A percentile compares a stretch with the other conserved stretches of the same genome.
These are phyloP conservation scores for Fusarium devonianum DNA, from an alignment of 2,329 filamentous ascomycete species.

Conservation along the genomic window DNA sequence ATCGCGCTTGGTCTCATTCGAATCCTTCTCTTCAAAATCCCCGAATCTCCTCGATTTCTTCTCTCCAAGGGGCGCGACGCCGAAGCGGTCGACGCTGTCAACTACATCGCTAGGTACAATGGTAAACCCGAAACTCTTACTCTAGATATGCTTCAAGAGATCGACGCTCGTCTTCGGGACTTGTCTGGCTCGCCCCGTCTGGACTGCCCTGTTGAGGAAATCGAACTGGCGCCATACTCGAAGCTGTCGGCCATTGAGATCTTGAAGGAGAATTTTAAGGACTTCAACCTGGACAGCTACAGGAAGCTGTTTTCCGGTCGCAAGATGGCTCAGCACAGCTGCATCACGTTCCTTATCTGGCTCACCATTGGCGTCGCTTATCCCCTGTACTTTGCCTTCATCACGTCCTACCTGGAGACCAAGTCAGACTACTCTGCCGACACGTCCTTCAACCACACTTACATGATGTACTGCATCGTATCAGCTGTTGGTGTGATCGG, in stretches of 20 bases:
- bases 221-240: no score
- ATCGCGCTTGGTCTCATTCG: conserved; percentile 48
- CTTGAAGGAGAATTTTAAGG: not conserved
- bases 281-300: conserved; percentile 53
- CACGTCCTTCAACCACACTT: not conserved
- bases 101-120: conserved; percentile 47
- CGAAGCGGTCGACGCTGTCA: conserved; percentile 52
- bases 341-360: conserved; percentile 62
- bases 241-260: not conserved
- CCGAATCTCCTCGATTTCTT: conserved; percentile 52
- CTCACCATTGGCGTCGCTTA: conserved; percentile 64
- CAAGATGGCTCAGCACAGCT: conserved; percentile 59
- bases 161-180: conserved; percentile 6
- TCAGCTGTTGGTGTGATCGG: not conserved
- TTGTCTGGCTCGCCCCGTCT: not conserved
- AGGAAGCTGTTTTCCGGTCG: conserved; percentile 60
- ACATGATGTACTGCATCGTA: not conserved
- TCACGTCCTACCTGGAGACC: conserved; percentile 38
- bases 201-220: no score
- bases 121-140: conserved; percentile 38
- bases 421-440: conserved; percentile 15
- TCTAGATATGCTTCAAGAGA: conserved; percentile 30
- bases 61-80: conserved; percentile 48
- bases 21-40: conserved; percentile 47
- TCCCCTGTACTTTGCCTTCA: conserved; percentile 61